A percentile compares a stretch with the other conserved stretches of the same genome.
phyloP scores from a whole-genome alignment of 257 asterid species.

The Rubia yunnanensis region DNA sequence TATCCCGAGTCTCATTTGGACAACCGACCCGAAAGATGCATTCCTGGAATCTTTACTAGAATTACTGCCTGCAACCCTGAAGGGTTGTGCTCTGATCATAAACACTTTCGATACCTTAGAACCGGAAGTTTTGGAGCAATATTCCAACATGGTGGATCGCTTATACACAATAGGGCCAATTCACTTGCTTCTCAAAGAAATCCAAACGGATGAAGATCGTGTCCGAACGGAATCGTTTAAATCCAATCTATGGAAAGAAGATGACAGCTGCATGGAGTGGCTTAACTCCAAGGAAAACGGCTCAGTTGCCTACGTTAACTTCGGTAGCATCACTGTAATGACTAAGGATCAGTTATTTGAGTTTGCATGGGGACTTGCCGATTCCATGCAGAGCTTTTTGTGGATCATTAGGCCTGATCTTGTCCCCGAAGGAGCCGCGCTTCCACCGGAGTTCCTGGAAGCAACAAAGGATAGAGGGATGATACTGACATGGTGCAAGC shows the following conservation, averaged over 20 bases:
- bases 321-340: constrained; percentile 5
- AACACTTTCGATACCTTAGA: constrained; percentile 10
- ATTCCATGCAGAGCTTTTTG: constrained; percentile 2
- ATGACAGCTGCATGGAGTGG: constrained; percentile 3
- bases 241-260: constrained; percentile 7
- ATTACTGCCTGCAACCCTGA: background rate
- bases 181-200: background rate
- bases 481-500: background rate
- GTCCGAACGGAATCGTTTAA: background rate
- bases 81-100: background rate
- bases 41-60: background rate
- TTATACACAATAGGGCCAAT: constrained; percentile 9
- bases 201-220: background rate
- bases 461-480: background rate
- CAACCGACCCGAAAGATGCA: constrained; percentile 7
- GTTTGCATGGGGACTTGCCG: constrained; percentile 12
- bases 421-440: background rate
- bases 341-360: constrained; percentile 1
- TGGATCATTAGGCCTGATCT: too few species aligned
- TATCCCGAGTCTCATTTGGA: constrained; percentile 4
- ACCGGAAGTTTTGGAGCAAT: background rate
- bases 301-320: constrained; percentile 3
- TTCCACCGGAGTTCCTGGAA: background rate
- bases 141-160: background rate
- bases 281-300: background rate